These are phyloP conservation scores for Akebia trifoliata DNA, from an alignment of 164 flowering plant species.

Conservation along the genomic window DNA sequence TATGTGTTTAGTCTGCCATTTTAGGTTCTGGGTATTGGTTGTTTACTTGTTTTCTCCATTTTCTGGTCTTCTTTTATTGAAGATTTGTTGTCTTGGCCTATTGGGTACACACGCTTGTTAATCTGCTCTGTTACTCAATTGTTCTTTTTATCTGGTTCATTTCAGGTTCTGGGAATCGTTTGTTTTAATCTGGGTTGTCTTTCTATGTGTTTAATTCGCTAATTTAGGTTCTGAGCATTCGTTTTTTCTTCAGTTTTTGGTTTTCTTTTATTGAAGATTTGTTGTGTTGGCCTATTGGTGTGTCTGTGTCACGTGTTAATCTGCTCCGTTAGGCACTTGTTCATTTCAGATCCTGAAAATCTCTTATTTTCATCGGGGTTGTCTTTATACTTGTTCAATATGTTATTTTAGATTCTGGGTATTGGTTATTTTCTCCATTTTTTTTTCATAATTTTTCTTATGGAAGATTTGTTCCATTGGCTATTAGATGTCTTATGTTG, in stretches of 20 bases:
- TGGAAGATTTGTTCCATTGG: not conserved
- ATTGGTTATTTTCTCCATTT: not conserved
- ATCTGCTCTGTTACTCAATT: too few species aligned
- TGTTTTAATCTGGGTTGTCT: not conserved
- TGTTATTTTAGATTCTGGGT: conserved; percentile 3
- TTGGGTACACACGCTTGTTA: too few species aligned
- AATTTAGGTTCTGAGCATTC: not conserved
- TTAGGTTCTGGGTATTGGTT: not conserved
- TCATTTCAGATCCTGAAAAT: too few species aligned
- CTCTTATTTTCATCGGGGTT: not conserved
- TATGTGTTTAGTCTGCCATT: not conserved
- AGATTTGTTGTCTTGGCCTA: too few species aligned
- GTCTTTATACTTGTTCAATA: not conserved
- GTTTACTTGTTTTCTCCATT: not conserved
- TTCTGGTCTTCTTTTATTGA: not conserved
- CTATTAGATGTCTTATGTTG: too few species aligned
- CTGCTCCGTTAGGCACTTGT: too few species aligned
- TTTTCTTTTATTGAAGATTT: not conserved
- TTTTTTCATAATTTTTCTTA: not conserved
- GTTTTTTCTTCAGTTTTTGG: not conserved
- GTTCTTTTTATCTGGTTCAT: too few species aligned
- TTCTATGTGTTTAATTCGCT: not conserved
- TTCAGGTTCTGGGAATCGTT: too few species aligned
- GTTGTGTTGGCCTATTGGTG: not conserved
- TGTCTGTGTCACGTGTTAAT: too few species aligned